Conservation (phyloP, 116 monocot genomes). For the Cymodocea nodosa region DNA sequence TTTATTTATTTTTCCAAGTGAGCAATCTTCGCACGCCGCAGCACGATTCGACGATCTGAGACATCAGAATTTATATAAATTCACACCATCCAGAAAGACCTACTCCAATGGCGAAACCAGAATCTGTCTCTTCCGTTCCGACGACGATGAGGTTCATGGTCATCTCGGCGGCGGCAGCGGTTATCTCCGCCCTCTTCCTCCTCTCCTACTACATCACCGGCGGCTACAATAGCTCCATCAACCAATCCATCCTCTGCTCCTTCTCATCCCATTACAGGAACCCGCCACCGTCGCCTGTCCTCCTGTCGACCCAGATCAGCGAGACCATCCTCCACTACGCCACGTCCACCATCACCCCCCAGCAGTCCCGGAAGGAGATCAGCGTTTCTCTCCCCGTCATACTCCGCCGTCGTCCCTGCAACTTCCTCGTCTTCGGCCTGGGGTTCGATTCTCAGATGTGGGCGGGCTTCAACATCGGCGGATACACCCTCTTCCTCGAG, state of each 20-base stretch:
- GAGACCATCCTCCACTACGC: constrained; percentile 48
- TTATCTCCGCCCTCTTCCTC: constrained; percentile 19
- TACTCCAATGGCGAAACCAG: too few relatives aligned
- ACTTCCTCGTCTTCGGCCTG: constrained; percentile 68
- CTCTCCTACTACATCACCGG: constrained; percentile 16
- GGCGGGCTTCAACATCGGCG: constrained; percentile 47
- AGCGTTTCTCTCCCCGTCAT: constrained; percentile 37
- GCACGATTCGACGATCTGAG: too few relatives aligned
- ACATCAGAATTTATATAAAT: too few relatives aligned
- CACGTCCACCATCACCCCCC: constrained; percentile 26
- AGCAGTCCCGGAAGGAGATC: constrained; percentile 49
- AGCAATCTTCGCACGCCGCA: too few relatives aligned
- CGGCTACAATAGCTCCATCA: neutral
- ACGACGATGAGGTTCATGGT: constrained; percentile 7
- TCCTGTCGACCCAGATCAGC: constrained; percentile 8
- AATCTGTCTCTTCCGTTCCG: too few relatives aligned
- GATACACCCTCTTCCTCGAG: constrained; percentile 56
- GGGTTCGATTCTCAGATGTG: constrained; percentile 59
- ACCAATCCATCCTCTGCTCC: constrained; percentile 9
- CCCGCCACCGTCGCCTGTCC: neutral
- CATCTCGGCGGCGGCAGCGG: constrained; percentile 7
- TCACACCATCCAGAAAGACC: too few relatives aligned
- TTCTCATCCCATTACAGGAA: neutral
- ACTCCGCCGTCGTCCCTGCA: constrained; percentile 34
- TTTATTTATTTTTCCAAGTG: too few relatives aligned